Percentiles rank a stretch among this genome's conserved stretches.
phyloP scores from a whole-genome alignment of 331 rosid genomes.

The Pyracantha coccinea region DNA sequence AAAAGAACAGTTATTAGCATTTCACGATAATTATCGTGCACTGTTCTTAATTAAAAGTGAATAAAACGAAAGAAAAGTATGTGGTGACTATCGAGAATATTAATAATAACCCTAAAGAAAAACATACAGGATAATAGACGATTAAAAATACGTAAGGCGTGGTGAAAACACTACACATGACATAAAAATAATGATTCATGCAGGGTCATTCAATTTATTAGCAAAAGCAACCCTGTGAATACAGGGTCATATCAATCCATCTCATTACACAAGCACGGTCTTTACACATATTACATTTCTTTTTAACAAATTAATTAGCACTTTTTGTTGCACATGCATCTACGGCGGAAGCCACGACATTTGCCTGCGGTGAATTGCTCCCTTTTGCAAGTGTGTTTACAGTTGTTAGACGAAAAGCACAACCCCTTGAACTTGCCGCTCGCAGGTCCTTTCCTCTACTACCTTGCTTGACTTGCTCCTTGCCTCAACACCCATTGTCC shows the following conservation, averaged over 20 bases:
- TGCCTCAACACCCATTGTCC: conserved; percentile 9
- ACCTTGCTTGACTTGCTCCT: neutral
- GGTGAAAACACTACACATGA: neutral
- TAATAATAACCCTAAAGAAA: neutral
- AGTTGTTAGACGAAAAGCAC: conserved; percentile 11
- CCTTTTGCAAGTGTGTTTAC: conserved; percentile 5
- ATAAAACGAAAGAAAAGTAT: neutral
- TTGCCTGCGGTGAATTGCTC: conserved; percentile 26
- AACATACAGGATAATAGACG: neutral
- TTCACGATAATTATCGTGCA: no score
- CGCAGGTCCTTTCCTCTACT: neutral
- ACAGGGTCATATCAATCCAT: neutral
- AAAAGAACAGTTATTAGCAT: no score
- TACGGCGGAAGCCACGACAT: conserved; percentile 23
- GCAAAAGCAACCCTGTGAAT: neutral
- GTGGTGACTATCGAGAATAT: neutral
- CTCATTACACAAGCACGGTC: neutral
- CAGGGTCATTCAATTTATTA: neutral
- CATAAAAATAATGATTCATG: neutral
- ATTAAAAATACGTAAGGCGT: neutral
- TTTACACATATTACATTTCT: neutral
- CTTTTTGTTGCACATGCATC: conserved; percentile 25
- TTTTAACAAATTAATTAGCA: neutral
- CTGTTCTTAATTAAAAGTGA: no score
- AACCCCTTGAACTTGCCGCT: conserved; percentile 18